phyloP scores from a whole-genome alignment of 495 filamentous ascomycete species.

The Ascodesmis nigricans region DNA sequence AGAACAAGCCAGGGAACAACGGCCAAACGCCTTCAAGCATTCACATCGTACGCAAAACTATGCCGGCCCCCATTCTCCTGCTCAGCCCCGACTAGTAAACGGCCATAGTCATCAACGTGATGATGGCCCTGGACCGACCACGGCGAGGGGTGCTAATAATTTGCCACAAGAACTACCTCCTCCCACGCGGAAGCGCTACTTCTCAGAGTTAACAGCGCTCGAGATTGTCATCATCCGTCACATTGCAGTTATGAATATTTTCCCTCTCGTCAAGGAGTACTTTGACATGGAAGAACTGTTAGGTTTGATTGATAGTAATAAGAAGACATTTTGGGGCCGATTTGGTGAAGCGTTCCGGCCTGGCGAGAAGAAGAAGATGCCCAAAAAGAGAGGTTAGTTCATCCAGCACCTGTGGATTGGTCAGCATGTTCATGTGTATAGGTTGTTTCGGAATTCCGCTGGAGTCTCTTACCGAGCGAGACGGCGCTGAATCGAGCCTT shows the following conservation, averaged over 20 bases:
- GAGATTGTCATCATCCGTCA: slow-evolving; percentile 96
- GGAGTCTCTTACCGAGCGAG: slow-evolving; percentile 71
- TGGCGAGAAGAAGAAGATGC: slow-evolving; percentile 45
- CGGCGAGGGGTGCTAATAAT: slow-evolving; percentile 10
- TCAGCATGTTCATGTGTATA: too few relatives aligned
- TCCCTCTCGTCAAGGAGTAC: slow-evolving; percentile 68
- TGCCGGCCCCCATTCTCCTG: slow-evolving; percentile 32
- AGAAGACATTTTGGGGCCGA: slow-evolving; percentile 90
- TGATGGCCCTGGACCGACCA: slow-evolving; percentile 37
- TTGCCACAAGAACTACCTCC: slow-evolving; percentile 27
- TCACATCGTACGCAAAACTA: slow-evolving; percentile 57
- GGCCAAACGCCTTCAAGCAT: slow-evolving; percentile 61
- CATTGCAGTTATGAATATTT: slow-evolving; percentile 86
- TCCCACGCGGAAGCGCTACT: slow-evolving; percentile 46
- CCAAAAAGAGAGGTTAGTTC: slow-evolving; percentile 60
- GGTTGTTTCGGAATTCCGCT: slow-evolving; percentile 63
- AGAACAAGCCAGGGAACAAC: slow-evolving; percentile 80
- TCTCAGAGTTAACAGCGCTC: slow-evolving; percentile 83
- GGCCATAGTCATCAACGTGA: slow-evolving; percentile 57
- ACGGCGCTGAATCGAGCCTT: slow-evolving; percentile 86
- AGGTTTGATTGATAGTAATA: slow-evolving; percentile 76
- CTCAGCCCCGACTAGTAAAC: slow-evolving; percentile 42
- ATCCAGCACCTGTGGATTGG: too few relatives aligned
- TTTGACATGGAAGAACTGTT: slow-evolving; percentile 92
- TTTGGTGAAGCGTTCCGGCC: slow-evolving; percentile 72